Percentiles rank a stretch among this genome's conserved stretches.
phyloP scores from a whole-genome alignment of 192 early-diverging fungal genomes.

The Oehlia diaphana region DNA sequence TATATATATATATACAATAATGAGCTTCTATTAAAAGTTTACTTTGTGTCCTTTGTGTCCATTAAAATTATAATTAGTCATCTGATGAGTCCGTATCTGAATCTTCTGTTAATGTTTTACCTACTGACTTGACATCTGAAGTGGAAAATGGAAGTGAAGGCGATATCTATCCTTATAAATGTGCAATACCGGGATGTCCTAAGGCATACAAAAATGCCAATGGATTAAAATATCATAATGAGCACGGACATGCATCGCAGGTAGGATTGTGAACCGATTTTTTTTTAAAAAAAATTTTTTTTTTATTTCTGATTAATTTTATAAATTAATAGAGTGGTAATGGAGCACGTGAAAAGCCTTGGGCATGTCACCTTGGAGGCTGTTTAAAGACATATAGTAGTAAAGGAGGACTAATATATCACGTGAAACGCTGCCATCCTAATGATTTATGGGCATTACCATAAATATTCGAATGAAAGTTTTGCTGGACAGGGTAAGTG shows the following conservation, averaged over 20 bases:
- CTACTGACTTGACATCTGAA: neutral
- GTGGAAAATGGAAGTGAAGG: neutral
- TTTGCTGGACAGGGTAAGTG: neutral
- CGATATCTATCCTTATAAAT: constrained; percentile 78
- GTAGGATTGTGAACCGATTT: neutral
- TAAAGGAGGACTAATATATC: constrained; percentile 42
- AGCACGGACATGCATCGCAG: constrained; percentile 76
- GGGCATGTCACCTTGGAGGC: constrained; percentile 35
- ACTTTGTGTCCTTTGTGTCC: neutral
- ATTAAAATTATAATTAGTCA: neutral
- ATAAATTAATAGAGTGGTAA: neutral
- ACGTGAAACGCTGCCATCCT: constrained; percentile 31
- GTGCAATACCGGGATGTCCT: constrained; percentile 80
- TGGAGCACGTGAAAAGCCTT: constrained; percentile 33
- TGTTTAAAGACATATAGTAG: constrained; percentile 46
- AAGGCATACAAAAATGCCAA: constrained; percentile 99
- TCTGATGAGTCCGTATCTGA: neutral
- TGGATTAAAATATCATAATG: constrained; percentile 96
- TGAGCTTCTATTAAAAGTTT: neutral
- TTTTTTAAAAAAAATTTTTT: too few relatives aligned
- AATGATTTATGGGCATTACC: constrained; percentile 28
- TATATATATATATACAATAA: too few relatives aligned
- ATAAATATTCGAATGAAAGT: neutral
- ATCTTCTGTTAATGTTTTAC: neutral
- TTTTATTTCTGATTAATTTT: neutral